Evolutionary conservation across 1,284 basidiomycete species (phyloP).

Genomic region (Fomitopsis palustris): DNA sequence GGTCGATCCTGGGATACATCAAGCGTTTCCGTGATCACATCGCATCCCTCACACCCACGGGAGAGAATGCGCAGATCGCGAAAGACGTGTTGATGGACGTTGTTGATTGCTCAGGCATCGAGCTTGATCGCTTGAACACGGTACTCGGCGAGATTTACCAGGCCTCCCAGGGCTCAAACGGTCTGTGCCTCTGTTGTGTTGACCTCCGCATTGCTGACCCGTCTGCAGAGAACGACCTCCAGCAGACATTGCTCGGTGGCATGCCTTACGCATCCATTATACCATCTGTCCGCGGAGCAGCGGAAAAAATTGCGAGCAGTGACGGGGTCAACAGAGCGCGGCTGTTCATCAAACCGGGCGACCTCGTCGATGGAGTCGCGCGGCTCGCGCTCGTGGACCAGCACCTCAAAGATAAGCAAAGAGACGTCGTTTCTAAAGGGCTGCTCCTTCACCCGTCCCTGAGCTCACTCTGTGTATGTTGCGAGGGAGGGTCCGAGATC

Average conservation of each 20-base stretch:
- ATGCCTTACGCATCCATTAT: conserved; percentile 45
- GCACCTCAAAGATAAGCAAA: conserved; percentile 37
- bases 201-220: not conserved
- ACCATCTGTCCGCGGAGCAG: conserved; percentile 36
- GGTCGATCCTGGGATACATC: conserved; percentile 48
- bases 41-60: conserved; percentile 44
- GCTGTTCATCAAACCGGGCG: conserved; percentile 65
- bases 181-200: conserved; percentile 14
- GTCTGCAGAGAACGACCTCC: conserved; percentile 43
- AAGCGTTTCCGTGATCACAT: conserved; percentile 54
- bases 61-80: conserved; percentile 60
- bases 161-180: conserved; percentile 21
- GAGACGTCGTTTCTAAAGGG: conserved; percentile 63
- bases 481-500: conserved; percentile 54
- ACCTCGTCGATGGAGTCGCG: conserved; percentile 59
- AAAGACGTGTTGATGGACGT: conserved; percentile 58
- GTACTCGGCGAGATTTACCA: conserved; percentile 38
- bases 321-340: conserved; percentile 54
- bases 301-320: conserved; percentile 44
- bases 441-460: conserved; percentile 36
- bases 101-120: conserved; percentile 59
- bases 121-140: conserved; percentile 47
- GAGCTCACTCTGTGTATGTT: conserved; percentile 51
- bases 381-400: conserved; percentile 30
- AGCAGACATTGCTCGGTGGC: conserved; percentile 50